Evolutionary conservation across 805 yeast species (phyloP).

Genomic region (Kazachstania viticola): DNA sequence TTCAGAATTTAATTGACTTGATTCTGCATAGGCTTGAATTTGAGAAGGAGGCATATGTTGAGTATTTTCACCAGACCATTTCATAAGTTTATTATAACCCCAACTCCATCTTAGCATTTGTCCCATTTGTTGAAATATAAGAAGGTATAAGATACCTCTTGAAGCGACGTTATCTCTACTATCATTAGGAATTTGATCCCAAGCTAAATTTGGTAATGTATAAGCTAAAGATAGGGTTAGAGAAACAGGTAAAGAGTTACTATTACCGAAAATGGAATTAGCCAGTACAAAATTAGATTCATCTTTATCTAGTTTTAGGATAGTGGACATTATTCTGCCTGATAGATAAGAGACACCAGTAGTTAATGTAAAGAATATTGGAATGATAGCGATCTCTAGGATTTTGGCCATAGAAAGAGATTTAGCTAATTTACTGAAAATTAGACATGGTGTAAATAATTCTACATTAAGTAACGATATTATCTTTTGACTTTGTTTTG

Average conservation of each 20-base stretch:
- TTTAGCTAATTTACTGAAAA: slow-evolving; percentile 68
- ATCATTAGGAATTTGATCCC: slow-evolving; percentile 65
- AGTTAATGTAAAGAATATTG: slow-evolving; percentile 71
- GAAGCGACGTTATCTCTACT: slow-evolving; percentile 60
- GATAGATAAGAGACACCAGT: slow-evolving; percentile 63
- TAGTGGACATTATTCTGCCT: slow-evolving; percentile 42
- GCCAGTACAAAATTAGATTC: slow-evolving; percentile 91
- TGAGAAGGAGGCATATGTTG: slow-evolving; percentile 24
- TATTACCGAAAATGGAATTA: slow-evolving; percentile 94
- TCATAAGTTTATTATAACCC: slow-evolving; percentile 66
- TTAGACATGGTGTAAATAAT: slow-evolving; percentile 89
- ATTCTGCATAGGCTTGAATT: slow-evolving; percentile 10
- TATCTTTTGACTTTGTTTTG: slow-evolving; percentile 62
- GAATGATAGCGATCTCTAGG: slow-evolving; percentile 72
- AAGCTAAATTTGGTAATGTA: slow-evolving; percentile 60
- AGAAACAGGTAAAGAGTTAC: slow-evolving; percentile 90
- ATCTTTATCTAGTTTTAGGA: slow-evolving; percentile 50
- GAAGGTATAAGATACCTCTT: slow-evolving; percentile 61
- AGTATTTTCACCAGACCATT: slow-evolving; percentile 30
- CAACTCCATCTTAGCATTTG: slow-evolving; percentile 79
- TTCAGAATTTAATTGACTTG: background rate
- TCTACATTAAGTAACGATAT: slow-evolving; percentile 76
- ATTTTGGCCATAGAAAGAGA: slow-evolving; percentile 64
- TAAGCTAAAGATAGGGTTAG: slow-evolving; percentile 69
- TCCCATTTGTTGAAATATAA: slow-evolving; percentile 74